These are phyloP conservation scores for Micromonas pusilla DNA, from an alignment of 139 green algal genomes.

Conservation along the genomic window DNA sequence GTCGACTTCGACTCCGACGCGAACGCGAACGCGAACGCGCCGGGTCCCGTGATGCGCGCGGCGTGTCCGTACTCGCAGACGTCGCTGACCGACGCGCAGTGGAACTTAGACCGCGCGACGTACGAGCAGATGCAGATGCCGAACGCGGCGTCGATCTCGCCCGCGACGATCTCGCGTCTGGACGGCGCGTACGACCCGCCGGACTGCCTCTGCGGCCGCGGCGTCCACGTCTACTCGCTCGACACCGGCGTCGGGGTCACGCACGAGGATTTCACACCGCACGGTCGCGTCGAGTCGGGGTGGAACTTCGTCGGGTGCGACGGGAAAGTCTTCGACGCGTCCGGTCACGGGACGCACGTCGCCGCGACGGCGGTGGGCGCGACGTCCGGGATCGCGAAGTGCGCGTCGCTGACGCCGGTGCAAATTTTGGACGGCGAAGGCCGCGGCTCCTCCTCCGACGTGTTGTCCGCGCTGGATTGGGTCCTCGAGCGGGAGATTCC, in stretches of 20 bases:
- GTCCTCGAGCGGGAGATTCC: not conserved
- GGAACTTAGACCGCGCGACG: not conserved
- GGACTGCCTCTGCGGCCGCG: conserved; percentile 4
- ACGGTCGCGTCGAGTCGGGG: not conserved
- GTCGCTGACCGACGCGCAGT: not conserved
- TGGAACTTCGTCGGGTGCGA: conserved; percentile 11
- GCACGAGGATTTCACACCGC: conserved; percentile 23
- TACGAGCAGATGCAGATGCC: too few relatives aligned
- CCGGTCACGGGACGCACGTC: conserved; percentile 34
- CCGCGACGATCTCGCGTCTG: too few relatives aligned
- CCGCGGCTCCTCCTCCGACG: conserved; percentile 1
- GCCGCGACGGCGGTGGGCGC: conserved; percentile 26
- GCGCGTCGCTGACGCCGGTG: conserved; percentile 17
- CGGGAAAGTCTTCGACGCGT: not conserved
- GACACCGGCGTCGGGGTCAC: conserved; percentile 22
- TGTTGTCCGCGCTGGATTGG: conserved; percentile 26
- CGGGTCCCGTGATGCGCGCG: too few relatives aligned
- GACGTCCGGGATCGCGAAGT: conserved; percentile 30
- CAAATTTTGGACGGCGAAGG: conserved; percentile 14
- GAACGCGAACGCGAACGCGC: too few relatives aligned
- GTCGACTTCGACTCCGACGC: not conserved
- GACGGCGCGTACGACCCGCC: not conserved
- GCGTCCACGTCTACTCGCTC: conserved; percentile 29
- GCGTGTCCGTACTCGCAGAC: not conserved
- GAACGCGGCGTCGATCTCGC: too few relatives aligned